Conservation (phyloP, 306 rosid genomes). For the Cercis canadensis region DNA sequence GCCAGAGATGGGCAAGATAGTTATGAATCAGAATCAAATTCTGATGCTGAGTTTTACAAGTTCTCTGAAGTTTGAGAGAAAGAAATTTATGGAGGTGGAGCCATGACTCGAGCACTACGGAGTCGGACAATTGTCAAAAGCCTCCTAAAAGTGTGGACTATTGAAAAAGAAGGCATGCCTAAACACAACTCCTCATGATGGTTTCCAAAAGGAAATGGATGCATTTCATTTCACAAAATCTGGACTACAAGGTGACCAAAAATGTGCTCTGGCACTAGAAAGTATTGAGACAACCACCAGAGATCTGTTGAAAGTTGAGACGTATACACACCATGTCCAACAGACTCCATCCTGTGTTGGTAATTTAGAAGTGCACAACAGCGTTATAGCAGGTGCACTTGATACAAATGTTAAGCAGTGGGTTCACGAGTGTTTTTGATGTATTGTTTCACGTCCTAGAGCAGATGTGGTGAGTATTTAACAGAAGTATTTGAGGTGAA, state of each 20-base stretch:
- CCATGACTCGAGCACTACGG: constrained; percentile 66
- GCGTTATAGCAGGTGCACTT: constrained; percentile 59
- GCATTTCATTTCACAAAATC: constrained; percentile 37
- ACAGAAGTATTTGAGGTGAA: constrained; percentile 9
- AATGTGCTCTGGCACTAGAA: constrained; percentile 23
- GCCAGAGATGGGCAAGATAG: constrained; percentile 34
- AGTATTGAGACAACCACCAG: constrained; percentile 22
- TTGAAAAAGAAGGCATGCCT: constrained; percentile 42
- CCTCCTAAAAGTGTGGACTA: constrained; percentile 58
- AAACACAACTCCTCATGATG: constrained; percentile 36
- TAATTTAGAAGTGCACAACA: constrained; percentile 47
- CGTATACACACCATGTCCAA: constrained; percentile 14
- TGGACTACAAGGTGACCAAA: constrained; percentile 33
- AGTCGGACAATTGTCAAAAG: constrained; percentile 54
- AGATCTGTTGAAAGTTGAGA: constrained; percentile 39
- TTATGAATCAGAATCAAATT: constrained; percentile 37
- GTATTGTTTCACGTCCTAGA: constrained; percentile 57
- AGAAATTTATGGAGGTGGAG: constrained; percentile 61
- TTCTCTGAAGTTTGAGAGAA: constrained; percentile 38
- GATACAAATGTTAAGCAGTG: constrained; percentile 69
- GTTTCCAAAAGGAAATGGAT: constrained; percentile 33
- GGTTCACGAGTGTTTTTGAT: constrained; percentile 82
- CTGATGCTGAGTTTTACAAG: constrained; percentile 38
- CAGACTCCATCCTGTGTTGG: constrained; percentile 17
- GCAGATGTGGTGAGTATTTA: constrained; percentile 53